A percentile compares a stretch with the other conserved stretches of the same genome.
Evolutionary conservation across 805 yeast genomes (phyloP).

Genomic region (Candida michaelii): DNA sequence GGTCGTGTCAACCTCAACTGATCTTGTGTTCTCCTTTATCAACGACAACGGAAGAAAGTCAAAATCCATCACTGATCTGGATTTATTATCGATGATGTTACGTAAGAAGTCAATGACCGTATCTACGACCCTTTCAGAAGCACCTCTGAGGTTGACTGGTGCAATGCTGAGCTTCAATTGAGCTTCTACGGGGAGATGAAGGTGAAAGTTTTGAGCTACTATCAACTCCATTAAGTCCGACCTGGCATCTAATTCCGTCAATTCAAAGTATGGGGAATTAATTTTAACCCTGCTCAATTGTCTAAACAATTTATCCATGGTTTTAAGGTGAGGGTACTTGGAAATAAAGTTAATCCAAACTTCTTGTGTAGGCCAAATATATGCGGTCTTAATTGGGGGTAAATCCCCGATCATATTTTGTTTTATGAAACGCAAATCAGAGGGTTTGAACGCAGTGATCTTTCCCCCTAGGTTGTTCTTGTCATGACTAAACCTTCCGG

Average conservation of each 20-base stretch:
- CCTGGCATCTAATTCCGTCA: conserved; percentile 13
- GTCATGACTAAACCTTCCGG: conserved; percentile 67
- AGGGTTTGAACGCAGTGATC: conserved; percentile 52
- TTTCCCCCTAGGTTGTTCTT: conserved; percentile 42
- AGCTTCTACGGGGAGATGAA: conserved; percentile 48
- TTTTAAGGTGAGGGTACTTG: conserved; percentile 46
- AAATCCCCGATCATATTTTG: conserved; percentile 52
- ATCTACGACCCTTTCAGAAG: conserved; percentile 37
- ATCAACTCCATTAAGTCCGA: conserved; percentile 30
- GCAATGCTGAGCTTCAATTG: conserved; percentile 59
- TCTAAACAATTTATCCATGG: conserved; percentile 8
- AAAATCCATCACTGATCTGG: conserved; percentile 58
- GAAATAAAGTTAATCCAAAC: conserved; percentile 68
- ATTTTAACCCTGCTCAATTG: conserved; percentile 7
- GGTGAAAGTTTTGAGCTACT: conserved; percentile 29
- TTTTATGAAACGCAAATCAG: conserved; percentile 46
- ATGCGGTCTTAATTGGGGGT: conserved; percentile 55
- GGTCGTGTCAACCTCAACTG: neutral
- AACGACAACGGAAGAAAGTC: conserved; percentile 29
- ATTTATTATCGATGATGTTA: conserved; percentile 54
- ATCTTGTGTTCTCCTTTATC: conserved; percentile 16
- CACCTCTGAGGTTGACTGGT: conserved; percentile 45
- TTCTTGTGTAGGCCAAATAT: conserved; percentile 77
- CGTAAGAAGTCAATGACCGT: conserved; percentile 47
- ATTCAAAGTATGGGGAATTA: conserved; percentile 8